Evolutionary conservation across 31 red algal genomes (phyloP).

Genomic region (Endocladia muricata): DNA sequence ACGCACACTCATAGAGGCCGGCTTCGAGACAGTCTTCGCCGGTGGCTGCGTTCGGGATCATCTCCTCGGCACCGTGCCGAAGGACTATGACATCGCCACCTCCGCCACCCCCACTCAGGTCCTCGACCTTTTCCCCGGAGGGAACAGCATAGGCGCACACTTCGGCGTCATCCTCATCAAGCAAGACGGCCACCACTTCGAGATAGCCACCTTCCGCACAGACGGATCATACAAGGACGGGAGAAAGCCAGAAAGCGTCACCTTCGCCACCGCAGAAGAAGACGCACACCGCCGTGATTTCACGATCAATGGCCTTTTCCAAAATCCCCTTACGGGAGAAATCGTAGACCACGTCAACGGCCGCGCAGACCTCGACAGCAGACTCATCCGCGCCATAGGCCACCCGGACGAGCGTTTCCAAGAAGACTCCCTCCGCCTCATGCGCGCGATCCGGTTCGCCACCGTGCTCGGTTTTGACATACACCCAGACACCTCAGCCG

Average conservation of each 20-base stretch:
- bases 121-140: background rate
- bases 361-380: conserved; percentile 1
- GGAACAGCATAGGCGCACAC: background rate
- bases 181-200: background rate
- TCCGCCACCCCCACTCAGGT: background rate
- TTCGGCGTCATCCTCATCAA: conserved; percentile 5
- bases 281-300: conserved; percentile 12
- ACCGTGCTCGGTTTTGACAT: conserved; percentile 6
- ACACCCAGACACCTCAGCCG: background rate
- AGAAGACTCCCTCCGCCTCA: conserved; percentile 7
- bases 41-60: conserved; percentile 9
- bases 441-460: conserved; percentile 10
- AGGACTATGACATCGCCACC: conserved; percentile 16
- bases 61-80: background rate
- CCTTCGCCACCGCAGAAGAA: background rate
- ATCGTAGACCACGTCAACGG: conserved; percentile 12
- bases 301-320: conserved; percentile 16
- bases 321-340: conserved; percentile 7
- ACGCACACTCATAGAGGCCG: conserved; percentile 1
- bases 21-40: background rate
- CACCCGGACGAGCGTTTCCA: background rate
- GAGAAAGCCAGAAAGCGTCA: background rate
- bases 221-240: conserved; percentile 5
- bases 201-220: conserved; percentile 10
- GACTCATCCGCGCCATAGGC: conserved; percentile 7